Conservation (phyloP, 768 basidiomycete genomes). For the Heimioporus sp. region DNA sequence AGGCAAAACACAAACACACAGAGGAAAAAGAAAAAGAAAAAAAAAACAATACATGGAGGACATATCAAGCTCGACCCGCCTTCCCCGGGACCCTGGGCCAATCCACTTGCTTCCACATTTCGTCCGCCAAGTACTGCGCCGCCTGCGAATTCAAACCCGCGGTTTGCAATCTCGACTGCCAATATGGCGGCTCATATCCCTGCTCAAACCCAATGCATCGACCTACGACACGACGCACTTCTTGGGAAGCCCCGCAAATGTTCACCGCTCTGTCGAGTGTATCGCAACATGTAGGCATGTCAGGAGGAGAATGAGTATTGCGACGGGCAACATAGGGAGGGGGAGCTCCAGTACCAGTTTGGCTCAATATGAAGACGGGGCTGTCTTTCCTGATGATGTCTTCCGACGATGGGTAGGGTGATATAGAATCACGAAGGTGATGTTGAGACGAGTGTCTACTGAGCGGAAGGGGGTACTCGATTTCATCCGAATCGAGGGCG, state of each 20-base stretch:
- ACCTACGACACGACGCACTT: constrained; percentile 20
- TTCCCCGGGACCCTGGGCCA: constrained; percentile 7
- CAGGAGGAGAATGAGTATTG: constrained; percentile 5
- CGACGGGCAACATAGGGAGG: constrained; percentile 13
- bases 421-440: no score
- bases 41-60: background rate
- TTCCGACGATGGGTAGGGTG: background rate
- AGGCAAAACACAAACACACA: background rate
- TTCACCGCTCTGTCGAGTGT: constrained; percentile 22
- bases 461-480: background rate
- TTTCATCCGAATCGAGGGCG: constrained; percentile 10
- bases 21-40: background rate
- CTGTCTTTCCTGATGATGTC: constrained; percentile 21
- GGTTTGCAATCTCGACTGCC: constrained; percentile 23
- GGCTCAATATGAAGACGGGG: constrained; percentile 10
- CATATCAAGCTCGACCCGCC: background rate
- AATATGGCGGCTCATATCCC: constrained; percentile 29
- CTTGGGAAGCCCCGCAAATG: constrained; percentile 12
- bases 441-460: background rate
- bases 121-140: constrained; percentile 19
- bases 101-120: constrained; percentile 27
- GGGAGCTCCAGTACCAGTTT: constrained; percentile 13
- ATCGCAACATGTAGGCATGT: constrained; percentile 11
- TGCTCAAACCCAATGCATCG: constrained; percentile 21
- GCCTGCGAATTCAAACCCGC: constrained; percentile 18